Base-by-base conservation (phyloP, 2,329 filamentous ascomycete genomes). In the Apiospora marii region DNA sequence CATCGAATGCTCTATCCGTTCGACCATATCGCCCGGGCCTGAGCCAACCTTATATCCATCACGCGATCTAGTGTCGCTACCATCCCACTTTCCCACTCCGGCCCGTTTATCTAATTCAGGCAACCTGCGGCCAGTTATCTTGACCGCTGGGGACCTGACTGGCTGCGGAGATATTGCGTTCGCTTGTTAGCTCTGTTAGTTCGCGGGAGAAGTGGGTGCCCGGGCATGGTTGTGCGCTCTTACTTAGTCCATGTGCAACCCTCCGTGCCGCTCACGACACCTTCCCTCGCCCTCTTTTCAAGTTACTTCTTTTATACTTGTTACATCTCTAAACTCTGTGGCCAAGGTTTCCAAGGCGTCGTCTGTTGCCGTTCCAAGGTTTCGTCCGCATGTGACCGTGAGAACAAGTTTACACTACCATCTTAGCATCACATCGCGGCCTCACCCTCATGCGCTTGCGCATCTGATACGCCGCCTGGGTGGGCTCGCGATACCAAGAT, bases 401-500 rank as follows among this genome's bases (percentile, higher is more conserved):
- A 37, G 34, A 34, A 22, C 58, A 64, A n/a, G 58, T 64, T 64
- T 37, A 13, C 19, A n/a, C 58, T 61, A 37, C 58, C 58, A 37
- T n/a, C 34, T 12, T 37, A 13, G 19, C 34, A n/a, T 41, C 58
- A 13, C 58, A 6, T 41, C 34, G 14, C 34, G n/a, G 19, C 8
- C 34, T 34, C 19, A 61, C 53, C 53, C 58, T 30, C 58, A 64
- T 64, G 58, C 58, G 58, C 58, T 41, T 64, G 58, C 58, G 58
- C 34, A 41, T 22, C 58, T 41, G 19, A 48, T 22, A 48, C 14
- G 44, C n/a, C 58, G 58, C 58, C 58, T 64, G 58, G 58, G 58
- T 41, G 58, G 58, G 58, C 58, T 64, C 58, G 58, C 41, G 58
- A 51, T 48, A 61, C 14, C 72, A 77, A 49, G 69, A 82, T 81